These are phyloP conservation scores for Rusavskia elegans DNA, from an alignment of 495 filamentous ascomycete species.

Conservation along the genomic window DNA sequence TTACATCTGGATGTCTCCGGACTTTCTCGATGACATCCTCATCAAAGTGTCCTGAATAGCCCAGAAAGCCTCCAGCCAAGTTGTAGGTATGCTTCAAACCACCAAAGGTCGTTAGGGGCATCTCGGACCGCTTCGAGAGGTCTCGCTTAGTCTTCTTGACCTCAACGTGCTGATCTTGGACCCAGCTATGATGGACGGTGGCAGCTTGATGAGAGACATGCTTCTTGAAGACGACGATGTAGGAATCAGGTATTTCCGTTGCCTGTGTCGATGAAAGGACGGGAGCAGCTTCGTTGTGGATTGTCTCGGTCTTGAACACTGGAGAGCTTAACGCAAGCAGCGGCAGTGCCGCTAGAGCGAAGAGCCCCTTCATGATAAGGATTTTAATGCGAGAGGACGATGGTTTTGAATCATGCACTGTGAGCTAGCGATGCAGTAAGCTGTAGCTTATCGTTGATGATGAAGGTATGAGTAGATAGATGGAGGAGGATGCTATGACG, in stretches of 20 bases:
- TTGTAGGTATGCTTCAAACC: conserved; percentile 94
- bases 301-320: conserved; percentile 53
- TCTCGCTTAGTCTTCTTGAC: conserved; percentile 47
- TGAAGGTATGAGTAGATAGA: conserved; percentile 21
- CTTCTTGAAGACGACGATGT: conserved; percentile 98
- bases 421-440: conserved; percentile 10
- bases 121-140: conserved; percentile 77
- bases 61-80: conserved; percentile 65
- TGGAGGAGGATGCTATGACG: conserved; percentile 20
- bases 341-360: conserved; percentile 45
- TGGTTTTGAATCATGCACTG: conserved; percentile 3
- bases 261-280: conserved; percentile 67
- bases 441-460: conserved; percentile 23
- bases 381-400: conserved; percentile 4
- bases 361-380: conserved; percentile 58
- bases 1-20: conserved; percentile 92
- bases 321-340: conserved; percentile 60
- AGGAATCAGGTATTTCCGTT: conserved; percentile 71
- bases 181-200: conserved; percentile 73
- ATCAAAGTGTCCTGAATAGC: conserved; percentile 94
- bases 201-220: conserved; percentile 57
- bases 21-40: conserved; percentile 85
- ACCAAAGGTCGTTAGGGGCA: conserved; percentile 54
- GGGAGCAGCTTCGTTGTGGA: conserved; percentile 76
- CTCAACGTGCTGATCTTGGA: conserved; percentile 63